A percentile compares a stretch with the other conserved stretches of the same genome.
phyloP scores from a whole-genome alignment of 2,329 filamentous ascomycete species.

The Metarhizium robertsii region DNA sequence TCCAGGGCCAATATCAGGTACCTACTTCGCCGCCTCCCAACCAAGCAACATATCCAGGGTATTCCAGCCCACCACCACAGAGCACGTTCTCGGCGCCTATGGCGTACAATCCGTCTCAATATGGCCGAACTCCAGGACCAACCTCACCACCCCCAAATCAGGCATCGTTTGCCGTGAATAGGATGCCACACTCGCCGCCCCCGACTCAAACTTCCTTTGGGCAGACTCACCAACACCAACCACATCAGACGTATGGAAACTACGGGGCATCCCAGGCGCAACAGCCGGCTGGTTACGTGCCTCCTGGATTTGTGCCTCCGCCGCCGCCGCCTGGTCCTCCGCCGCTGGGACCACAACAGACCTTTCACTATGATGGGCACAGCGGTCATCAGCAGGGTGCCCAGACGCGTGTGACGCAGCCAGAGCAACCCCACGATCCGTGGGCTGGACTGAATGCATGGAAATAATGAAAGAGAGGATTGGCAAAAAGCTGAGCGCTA shows the following conservation, averaged over 20 bases:
- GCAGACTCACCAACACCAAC: slow-evolving; percentile 33
- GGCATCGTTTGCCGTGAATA: slow-evolving; percentile 33
- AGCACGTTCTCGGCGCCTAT: slow-evolving; percentile 37
- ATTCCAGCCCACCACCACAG: slow-evolving; percentile 29
- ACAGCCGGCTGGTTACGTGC: slow-evolving; percentile 31
- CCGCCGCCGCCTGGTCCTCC: slow-evolving; percentile 55
- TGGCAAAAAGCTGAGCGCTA: background rate
- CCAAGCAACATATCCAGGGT: slow-evolving; percentile 32
- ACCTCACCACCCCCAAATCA: slow-evolving; percentile 58
- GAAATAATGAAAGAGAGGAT: slow-evolving; percentile 22
- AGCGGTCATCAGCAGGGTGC: slow-evolving; percentile 14
- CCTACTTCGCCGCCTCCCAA: slow-evolving; percentile 47
- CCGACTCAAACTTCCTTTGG: slow-evolving; percentile 46
- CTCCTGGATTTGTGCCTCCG: slow-evolving; percentile 51
- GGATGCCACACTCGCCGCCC: slow-evolving; percentile 42
- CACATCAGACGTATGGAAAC: slow-evolving; percentile 29
- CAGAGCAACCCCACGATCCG: slow-evolving; percentile 35
- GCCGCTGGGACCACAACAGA: slow-evolving; percentile 53
- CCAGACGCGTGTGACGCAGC: slow-evolving; percentile 15
- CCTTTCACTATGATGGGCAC: slow-evolving; percentile 42
- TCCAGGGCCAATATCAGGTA: slow-evolving; percentile 49
- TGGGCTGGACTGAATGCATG: slow-evolving; percentile 45
- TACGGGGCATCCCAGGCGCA: slow-evolving; percentile 23
- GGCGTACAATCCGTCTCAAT: slow-evolving; percentile 49
- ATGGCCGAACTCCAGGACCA: slow-evolving; percentile 47